phyloP scores from a whole-genome alignment of 768 basidiomycete genomes.

The Mrakia hoshinonis region DNA sequence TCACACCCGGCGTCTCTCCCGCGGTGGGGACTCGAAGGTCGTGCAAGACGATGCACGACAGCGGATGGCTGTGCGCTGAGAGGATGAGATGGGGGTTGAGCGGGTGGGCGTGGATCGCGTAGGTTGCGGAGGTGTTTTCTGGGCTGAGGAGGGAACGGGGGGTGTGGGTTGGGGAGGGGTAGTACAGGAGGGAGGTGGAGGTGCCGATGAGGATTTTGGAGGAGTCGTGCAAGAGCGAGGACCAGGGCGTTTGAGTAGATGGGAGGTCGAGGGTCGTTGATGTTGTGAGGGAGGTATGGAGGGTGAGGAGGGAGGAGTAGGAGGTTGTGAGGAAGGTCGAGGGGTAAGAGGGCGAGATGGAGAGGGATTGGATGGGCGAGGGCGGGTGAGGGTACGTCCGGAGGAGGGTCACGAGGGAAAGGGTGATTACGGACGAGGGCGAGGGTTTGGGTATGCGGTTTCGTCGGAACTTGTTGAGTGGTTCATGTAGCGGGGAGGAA shows the following conservation, averaged over 20 bases:
- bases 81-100: background rate
- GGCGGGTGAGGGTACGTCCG: constrained; percentile 25
- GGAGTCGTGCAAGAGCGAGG: background rate
- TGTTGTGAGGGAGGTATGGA: constrained; percentile 29
- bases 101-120: background rate
- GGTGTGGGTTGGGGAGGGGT: background rate
- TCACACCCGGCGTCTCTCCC: background rate
- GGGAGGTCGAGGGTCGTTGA: background rate
- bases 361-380: constrained; percentile 3
- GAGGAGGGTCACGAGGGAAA: constrained; percentile 40
- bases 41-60: constrained; percentile 1
- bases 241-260: background rate
- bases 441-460: background rate
- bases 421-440: background rate
- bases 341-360: background rate
- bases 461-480: background rate
- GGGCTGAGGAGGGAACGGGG: background rate
- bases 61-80: background rate
- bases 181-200: background rate
- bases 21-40: background rate
- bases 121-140: constrained; percentile 3
- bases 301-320: constrained; percentile 15
- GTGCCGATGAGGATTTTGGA: background rate
- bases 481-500: background rate
- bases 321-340: background rate